Evolutionary conservation across 2,329 filamentous ascomycete species (phyloP), one percentile per base, ranked within the genome.

Genomic region (Cladosporium velox): DNA sequence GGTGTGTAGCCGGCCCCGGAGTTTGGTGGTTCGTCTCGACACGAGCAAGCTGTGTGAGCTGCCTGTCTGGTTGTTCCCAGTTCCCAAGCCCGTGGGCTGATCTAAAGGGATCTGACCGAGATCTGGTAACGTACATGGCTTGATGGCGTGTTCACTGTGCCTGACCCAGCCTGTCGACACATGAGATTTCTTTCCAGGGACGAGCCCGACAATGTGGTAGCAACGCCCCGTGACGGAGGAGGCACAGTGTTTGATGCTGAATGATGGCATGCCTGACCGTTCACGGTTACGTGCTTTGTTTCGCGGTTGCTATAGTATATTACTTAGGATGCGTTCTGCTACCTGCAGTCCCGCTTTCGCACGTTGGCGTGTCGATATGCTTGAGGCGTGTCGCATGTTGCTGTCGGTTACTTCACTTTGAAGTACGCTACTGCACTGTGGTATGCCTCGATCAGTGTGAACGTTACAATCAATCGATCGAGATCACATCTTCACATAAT

Each of bases 161-260:
- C 59, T 61, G 41, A 51, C 26, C 44, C 59, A 8, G 4, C 41
- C 30, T 28, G 26, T 60, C 58, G 26, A 49, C 18, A 58, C 55
- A 24, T 18, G 35, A 44, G 38, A 7, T 7, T 47, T 34, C 3
- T 21, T 34, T 55, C 52, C 18, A 32, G 52, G n/a, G 52, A 55
- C 52, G 18, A 55, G 59, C 59, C 59, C 59, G 30, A 32, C 41
- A 44, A 14, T 34, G 41, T 61, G 59, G 59, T 61, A 61, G 41
- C 41, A 55, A 55, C 30, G 52, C 52, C 52, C 12, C 8, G 41
- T 26, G 59, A 61, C 59, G 41, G 41, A 61, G 24, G 59, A 49
- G 49, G 49, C 49, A 32, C 26, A 30, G 14, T 2, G 28, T 34
- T 30, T 4, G 32, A 30, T 55, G 28, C 34, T 34, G 7, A 24